phyloP scores from a whole-genome alignment of 352 stramenopile species.

The Phytophthora parvispora region DNA sequence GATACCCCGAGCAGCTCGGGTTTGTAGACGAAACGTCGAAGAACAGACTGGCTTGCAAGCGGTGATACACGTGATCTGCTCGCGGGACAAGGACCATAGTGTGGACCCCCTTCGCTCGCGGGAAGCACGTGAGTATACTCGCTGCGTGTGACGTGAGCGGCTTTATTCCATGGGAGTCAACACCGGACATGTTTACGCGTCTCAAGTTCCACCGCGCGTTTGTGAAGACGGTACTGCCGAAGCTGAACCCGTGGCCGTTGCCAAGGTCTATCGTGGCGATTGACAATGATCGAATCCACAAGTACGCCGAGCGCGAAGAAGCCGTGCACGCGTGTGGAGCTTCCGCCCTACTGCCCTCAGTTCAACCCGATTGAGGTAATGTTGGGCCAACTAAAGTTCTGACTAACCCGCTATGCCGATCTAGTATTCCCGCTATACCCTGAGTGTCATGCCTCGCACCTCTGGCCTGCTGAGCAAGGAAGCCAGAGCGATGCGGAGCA shows the following conservation, averaged over 20 bases:
- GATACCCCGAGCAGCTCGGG: neutral
- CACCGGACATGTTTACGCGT: conserved; percentile 10
- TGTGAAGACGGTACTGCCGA: neutral
- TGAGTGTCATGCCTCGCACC: too few species aligned
- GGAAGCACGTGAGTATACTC: conserved; percentile 12
- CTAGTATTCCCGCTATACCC: neutral
- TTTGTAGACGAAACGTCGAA: conserved; percentile 14
- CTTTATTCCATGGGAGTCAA: conserved; percentile 10
- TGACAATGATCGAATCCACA: neutral
- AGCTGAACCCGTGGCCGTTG: conserved; percentile 2
- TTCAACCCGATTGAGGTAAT: neutral
- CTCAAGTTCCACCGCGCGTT: conserved; percentile 9
- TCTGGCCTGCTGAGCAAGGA: too few species aligned
- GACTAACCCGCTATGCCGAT: neutral
- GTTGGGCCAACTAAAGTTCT: neutral
- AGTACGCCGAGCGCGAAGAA: neutral
- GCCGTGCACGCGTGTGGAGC: conserved; percentile 3
- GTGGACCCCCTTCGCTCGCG: conserved; percentile 7
- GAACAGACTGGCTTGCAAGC: conserved; percentile 14
- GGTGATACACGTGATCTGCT: conserved; percentile 12
- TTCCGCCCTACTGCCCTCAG: neutral
- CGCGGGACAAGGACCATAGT: conserved; percentile 1
- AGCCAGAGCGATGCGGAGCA: too few species aligned
- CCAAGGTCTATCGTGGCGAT: neutral
- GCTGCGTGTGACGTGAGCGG: conserved; percentile 12